Evolutionary conservation across 495 filamentous ascomycete genomes (phyloP), one percentile per base, ranked within the genome.

Genomic region (Podospora tetraspora): DNA sequence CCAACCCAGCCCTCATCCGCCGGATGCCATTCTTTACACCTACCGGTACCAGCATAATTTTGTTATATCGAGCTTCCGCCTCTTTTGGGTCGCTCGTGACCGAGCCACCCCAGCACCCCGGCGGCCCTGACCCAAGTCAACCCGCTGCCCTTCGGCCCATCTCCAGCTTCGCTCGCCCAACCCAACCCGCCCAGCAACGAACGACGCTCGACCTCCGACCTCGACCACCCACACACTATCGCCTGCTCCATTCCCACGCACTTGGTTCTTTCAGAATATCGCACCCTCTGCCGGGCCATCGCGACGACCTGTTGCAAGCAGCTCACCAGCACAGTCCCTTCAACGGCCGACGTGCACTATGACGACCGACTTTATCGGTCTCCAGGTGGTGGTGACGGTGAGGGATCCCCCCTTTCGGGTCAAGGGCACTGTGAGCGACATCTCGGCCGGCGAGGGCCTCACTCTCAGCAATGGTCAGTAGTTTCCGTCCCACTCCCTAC

Each of bases 381-480:
- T 92, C 74, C 87, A 88, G 67, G 91, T 96, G 76, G 77, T 89
- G 63, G 87, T 96, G 70, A 93, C 88, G 13, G 82, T 97, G 62
- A 85, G 80, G 63, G 77, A 87, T 61, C 92, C 92, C 29, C 84
- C 85, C 2, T 84, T 84, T 19, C 84, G 85, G 70, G 78, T 97
- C 59, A 85, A 87, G 69, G 94, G 94, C 57, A 85, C 88, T 24
- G 88, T 99, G 43, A 86, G 85, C 60, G 82, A 87, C 70, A 88
- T 97, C 34, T 79, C 83, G 25, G 85, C 89, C 61, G 91, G 90
- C 7, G 85, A 89, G 68, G 87, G 88, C 57, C 82, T 99, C 70
- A 88, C 89, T 24, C 84, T 99, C 24, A 84, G 84, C 62, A 86
- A 97, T 84, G 94, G 94, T 95, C 82, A 68, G 84, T 71, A 3